Evolutionary conservation across 495 filamentous ascomycete species (phyloP), one percentile per base, ranked within the genome.

Genomic region (Hypoxylon rickii): DNA sequence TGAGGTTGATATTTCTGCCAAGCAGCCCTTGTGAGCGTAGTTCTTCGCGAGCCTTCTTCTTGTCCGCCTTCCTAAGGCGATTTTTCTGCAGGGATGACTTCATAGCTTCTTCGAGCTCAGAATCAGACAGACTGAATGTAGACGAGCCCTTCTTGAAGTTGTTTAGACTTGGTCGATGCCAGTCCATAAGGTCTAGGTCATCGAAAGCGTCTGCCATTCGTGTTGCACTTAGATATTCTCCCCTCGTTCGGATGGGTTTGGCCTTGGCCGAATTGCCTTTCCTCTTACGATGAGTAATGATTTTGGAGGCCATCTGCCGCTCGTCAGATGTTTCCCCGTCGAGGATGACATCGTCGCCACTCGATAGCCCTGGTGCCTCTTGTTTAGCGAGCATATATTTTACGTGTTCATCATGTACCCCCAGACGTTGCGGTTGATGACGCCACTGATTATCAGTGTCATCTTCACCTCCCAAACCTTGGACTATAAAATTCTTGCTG

Each of bases 111-210:
- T 87, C 84, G 0, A 95, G 72, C 13, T 96, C 94, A 2, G 83
- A 83, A 66, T 96, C 95, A 1, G 84, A 86, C 1, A 89, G 64
- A 29, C 86, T 76, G 49, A 87, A 76, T 15, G 46, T 24, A 67
- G 76, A 51, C 65, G 49, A 68, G 67, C 72, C 79, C 56, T 69
- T 80, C 50, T 66, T 58, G 21, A 59, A 52, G 37, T 57, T 66
- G 17, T 64, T 56, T 1, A 66, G 34, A 46, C 74, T 76, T 77
- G 70, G 85, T n/a, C 85, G 79, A 17, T 87, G 79, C 68, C 87
- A 89, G 57, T 94, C 90, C 83, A 90, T 90, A 21, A 94, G 75
- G 64, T 96, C 90, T 55, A 96, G 83, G 19, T 82, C 86, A 58
- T 86, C 83, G 61, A 93, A 92, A 2, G 84, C 83, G 63, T 92